Base-by-base conservation (phyloP, 805 yeast genomes). In the Metschnikowia corniflorae region DNA sequence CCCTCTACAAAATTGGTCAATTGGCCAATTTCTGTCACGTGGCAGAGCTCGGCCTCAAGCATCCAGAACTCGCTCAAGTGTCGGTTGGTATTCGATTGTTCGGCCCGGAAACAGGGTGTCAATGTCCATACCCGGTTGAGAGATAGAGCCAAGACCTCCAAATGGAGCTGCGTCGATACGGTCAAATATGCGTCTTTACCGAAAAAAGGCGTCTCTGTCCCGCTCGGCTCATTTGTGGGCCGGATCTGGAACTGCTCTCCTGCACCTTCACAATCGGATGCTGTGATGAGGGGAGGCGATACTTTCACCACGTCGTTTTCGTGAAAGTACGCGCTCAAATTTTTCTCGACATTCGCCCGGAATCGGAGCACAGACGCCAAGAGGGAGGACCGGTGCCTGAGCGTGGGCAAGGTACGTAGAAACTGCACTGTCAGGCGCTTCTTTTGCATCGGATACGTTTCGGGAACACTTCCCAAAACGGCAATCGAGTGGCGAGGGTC, bases 31-130 rank as follows among this genome's bases (percentile, higher is more conserved):
- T 67, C 59, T 5, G 70, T 68, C 2, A 83, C 61, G 57, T 84
- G 85, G 7, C 86, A 79, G 15, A 87, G 60, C 56, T 93, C 99
- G 0, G 88, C 94, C 59, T 93, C 99, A 2, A 93, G 61, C 97
- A 93, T 89, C 97, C 97, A 93, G 58, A 93, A 93, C 59, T 93
- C 99, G 41, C 91, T 76, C 40, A 93, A 61, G 58, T 93, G 99
- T 34, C 98, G 71, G 51, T 80, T 85, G 0, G 99, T 93, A 54
- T 87, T 89, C 39, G 95, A 83, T 20, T 47, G 40, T 26, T 93
- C 99, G 0, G 98, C 97, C 45, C 99, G 70, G 57, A 93, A 93
- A 40, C 96, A 86, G 2, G 98, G 98, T 0, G 88, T 71, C 16
- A 91, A 54, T 0, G 95, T 79, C 93, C 95, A 93, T 1, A 84